Percentiles rank a stretch among this genome's conserved stretches.
These are phyloP conservation scores for Dichotomocladium elegans DNA, from an alignment of 371 early-diverging fungal genomes.

Conservation along the genomic window DNA sequence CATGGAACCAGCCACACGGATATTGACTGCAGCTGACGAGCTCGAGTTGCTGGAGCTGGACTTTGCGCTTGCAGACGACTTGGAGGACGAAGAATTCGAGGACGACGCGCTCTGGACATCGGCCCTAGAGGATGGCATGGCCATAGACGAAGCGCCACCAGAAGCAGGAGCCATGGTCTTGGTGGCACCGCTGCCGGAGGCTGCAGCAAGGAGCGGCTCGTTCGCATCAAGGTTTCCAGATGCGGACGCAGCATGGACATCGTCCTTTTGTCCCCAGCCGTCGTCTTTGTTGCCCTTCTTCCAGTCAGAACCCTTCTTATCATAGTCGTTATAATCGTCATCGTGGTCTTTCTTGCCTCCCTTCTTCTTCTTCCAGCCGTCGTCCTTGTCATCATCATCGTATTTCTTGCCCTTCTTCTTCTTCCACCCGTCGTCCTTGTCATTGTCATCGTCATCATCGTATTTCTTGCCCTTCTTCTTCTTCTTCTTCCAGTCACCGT, in stretches of 20 bases:
- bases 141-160: background rate
- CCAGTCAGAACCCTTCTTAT: background rate
- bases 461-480: conserved; percentile 2
- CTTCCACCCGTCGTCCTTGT: background rate
- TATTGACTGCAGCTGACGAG: conserved; percentile 4
- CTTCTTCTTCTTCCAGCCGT: conserved; percentile 4
- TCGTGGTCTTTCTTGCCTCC: conserved; percentile 2
- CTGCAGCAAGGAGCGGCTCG: conserved; percentile 1
- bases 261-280: background rate
- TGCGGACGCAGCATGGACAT: conserved; percentile 1
- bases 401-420: conserved; percentile 1
- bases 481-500: background rate
- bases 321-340: conserved; percentile 5
- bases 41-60: background rate
- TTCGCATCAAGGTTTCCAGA: background rate
- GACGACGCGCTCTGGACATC: conserved; percentile 2
- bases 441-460: conserved; percentile 1
- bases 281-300: background rate
- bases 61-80: background rate
- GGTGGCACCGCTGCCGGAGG: conserved; percentile 6
- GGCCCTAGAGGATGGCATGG: background rate
- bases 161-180: background rate
- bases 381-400: conserved; percentile 9
- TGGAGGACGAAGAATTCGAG: background rate
- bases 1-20: conserved; percentile 12